phyloP scores from a whole-genome alignment of 1,284 basidiomycete species.

The Boletus mariae region DNA sequence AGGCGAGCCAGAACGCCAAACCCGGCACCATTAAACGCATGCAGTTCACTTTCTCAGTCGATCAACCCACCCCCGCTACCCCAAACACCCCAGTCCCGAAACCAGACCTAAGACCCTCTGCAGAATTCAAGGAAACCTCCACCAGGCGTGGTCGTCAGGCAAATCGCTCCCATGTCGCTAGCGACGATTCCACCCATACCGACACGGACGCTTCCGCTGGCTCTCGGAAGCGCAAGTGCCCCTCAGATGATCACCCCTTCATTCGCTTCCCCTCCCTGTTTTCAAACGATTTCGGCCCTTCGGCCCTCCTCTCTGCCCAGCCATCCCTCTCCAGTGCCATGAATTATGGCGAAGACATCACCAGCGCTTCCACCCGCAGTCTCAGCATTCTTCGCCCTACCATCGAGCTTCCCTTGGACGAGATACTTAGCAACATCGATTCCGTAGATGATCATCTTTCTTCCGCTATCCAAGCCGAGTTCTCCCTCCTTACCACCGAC shows the following conservation, averaged over 20 bases:
- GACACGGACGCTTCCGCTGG: slow-evolving; percentile 34
- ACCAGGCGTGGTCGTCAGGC: slow-evolving; percentile 38
- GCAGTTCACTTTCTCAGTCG: slow-evolving; percentile 81
- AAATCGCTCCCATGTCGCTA: slow-evolving; percentile 33
- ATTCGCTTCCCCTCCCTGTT: slow-evolving; percentile 70
- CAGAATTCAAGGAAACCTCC: slow-evolving; percentile 56
- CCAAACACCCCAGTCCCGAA: slow-evolving; percentile 48
- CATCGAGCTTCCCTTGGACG: slow-evolving; percentile 76
- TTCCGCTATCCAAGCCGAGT: slow-evolving; percentile 12
- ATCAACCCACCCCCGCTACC: slow-evolving; percentile 54
- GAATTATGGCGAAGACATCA: slow-evolving; percentile 72
- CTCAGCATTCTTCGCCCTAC: slow-evolving; percentile 71
- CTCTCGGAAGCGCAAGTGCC: slow-evolving; percentile 38
- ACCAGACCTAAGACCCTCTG: slow-evolving; percentile 64
- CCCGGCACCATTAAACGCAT: slow-evolving; percentile 75
- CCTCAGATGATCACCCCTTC: slow-evolving; percentile 23
- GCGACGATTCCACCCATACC: slow-evolving; percentile 26
- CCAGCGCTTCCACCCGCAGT: slow-evolving; percentile 42
- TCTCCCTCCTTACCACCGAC: slow-evolving; percentile 6
- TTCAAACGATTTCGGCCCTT: slow-evolving; percentile 67
- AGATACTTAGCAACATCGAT: slow-evolving; percentile 48
- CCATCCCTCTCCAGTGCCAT: slow-evolving; percentile 61
- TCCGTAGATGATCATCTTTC: slow-evolving; percentile 17
- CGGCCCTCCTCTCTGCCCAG: slow-evolving; percentile 66
- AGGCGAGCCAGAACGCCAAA: slow-evolving; percentile 57